A percentile compares a stretch with the other conserved stretches of the same genome.
Conservation (phyloP, 768 basidiomycete species). For the Suillus bovinus region DNA sequence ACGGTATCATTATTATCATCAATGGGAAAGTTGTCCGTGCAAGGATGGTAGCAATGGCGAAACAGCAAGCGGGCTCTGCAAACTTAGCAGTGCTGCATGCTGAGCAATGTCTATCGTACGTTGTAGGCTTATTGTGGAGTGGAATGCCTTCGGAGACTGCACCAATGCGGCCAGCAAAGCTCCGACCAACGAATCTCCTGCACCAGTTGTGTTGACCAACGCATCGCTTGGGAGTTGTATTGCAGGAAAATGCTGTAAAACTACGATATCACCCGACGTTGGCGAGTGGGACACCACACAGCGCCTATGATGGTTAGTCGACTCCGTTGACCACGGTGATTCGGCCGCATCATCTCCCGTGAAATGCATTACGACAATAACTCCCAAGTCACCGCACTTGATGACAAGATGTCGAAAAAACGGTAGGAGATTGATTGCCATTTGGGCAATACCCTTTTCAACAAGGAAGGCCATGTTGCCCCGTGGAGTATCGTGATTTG, state of each 20-base stretch:
- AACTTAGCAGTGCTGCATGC: slow-evolving; percentile 58
- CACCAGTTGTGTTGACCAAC: slow-evolving; percentile 81
- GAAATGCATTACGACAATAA: slow-evolving; percentile 62
- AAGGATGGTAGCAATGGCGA: slow-evolving; percentile 57
- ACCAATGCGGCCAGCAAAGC: slow-evolving; percentile 71
- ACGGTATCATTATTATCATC: not conserved
- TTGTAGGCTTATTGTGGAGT: slow-evolving; percentile 45
- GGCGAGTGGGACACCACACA: slow-evolving; percentile 53
- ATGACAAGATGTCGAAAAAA: slow-evolving; percentile 83
- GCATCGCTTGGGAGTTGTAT: slow-evolving; percentile 36
- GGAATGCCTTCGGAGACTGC: slow-evolving; percentile 43
- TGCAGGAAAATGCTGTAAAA: slow-evolving; percentile 76
- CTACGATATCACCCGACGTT: slow-evolving; percentile 46
- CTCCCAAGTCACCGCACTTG: slow-evolving; percentile 78
- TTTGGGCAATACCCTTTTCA: slow-evolving; percentile 74
- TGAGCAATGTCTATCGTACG: slow-evolving; percentile 57
- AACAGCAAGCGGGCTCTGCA: slow-evolving; percentile 60
- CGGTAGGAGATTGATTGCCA: slow-evolving; percentile 80
- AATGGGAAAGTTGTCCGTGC: not conserved
- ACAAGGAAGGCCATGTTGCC: slow-evolving; percentile 62
- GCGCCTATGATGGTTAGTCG: slow-evolving; percentile 47
- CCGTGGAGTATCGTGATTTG: slow-evolving; percentile 38
- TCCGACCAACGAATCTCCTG: slow-evolving; percentile 90
- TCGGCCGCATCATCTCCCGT: slow-evolving; percentile 37
- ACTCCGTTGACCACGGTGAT: slow-evolving; percentile 53